Evolutionary conservation across 2,329 filamentous ascomycete genomes (phyloP), one percentile per base, ranked within the genome.

Genomic region (Colletotrichum lupini): DNA sequence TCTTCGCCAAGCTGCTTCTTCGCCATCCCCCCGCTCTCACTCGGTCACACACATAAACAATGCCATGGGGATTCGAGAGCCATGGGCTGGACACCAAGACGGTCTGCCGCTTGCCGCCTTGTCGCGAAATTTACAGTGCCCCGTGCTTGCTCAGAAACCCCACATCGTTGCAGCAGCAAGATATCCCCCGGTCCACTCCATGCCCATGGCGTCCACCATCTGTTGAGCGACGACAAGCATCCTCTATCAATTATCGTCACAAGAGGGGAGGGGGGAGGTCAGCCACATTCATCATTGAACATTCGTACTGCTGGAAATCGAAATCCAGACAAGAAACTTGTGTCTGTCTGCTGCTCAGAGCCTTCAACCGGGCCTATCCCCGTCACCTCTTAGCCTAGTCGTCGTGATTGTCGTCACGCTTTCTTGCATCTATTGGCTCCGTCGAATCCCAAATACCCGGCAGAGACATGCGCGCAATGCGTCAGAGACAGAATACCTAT

Each of bases 141-240:
- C 42, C 55, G 60, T 73, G 70, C 59, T 73, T 55, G 46, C 60
- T 73, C 60, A 52, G 16, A 65, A 60, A 49, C 60, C 67, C 67
- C 67, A 70, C 67, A 65, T 73, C 24, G 67, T 60, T 61, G 70
- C 67, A 37, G 55, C 59, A 60, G 60, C 55, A 30, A 49, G 35
- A 28, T 26, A 16, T 49, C 32, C 37, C 65, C 35, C 53, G 66
- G 32, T 60, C 69, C 59, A 59, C 69, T 72, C 42, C 30, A 35
- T 56, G n/a, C 46, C 46, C 42, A 19, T 63, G 59, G 69, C 69
- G 52, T 26, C 52, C 58, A 55, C 53, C 28, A 64, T 58, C 53
- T 24, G 30, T 42, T 61, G 14, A 26, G 46, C 26, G 24, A 58
- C 28, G 37, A 46, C 66, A 22, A 35, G 28, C 61, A 53, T 46